Evolutionary conservation across 2,329 filamentous ascomycete genomes (phyloP), one percentile per base, ranked within the genome.

Genomic region (Madurella fahalii): DNA sequence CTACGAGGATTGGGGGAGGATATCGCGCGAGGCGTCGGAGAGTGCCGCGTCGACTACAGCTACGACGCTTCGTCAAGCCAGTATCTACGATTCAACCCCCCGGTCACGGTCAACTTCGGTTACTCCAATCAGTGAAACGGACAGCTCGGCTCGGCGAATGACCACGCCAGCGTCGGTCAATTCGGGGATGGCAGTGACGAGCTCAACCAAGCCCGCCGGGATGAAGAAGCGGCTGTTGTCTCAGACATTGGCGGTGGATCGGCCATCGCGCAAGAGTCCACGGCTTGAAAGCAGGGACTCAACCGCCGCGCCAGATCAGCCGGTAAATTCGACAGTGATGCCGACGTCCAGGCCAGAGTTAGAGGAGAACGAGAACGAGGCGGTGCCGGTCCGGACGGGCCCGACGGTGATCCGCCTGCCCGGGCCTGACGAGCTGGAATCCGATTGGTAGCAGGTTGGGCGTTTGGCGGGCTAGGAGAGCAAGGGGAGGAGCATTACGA

Each of bases 1-100:
- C 16, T 64, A 64, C 20, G 69, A 71, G 12, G 64, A 64, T 5
- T 20, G 25, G 25, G 25, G n/a, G 16, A 40, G 31, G n/a, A 39
- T 13, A 2, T 15, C 7, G 13, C 20, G 13, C 2, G 37, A 32
- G 47, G 44, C 37, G 32, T 47, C 43, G 18, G 40, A n/a, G 31
- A 49, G 48, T 18, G 47, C 25, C 25, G 25, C 3, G 25, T 25
- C 25, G 25, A 7, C 25, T 25, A 25, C 25, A 25, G 25, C 25
- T 25, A 25, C 25, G 25, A 7, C 7, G 4, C 25, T 25, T 25
- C 25, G 25, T 25, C 25, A 25, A 7, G 25, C 25, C 7, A 7
- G 25, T 25, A 25, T 25, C 25, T 25, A 25, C 25, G 25, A 7
- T 25, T 25, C 25, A 25, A 25, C 25, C 25, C 25, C 25, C 4